These are phyloP conservation scores for Penicillium sp. DNA, from an alignment of 2,329 filamentous ascomycete genomes.

Conservation along the genomic window DNA sequence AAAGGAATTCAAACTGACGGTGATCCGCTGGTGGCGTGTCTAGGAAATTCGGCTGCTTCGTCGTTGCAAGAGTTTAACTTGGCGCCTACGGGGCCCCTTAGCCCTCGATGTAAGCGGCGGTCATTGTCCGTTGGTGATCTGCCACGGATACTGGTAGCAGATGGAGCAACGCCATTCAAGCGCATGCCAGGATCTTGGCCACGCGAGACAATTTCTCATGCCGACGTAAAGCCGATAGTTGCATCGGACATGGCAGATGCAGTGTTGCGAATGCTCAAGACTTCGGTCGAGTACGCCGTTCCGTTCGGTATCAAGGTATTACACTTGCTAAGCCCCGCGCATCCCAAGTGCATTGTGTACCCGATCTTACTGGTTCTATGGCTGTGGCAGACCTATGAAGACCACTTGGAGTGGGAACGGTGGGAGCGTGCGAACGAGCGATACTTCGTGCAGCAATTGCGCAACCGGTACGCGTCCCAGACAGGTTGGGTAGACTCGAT, in stretches of 20 bases:
- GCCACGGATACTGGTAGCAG: neutral
- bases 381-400: neutral
- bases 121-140: conserved; percentile 6
- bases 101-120: neutral
- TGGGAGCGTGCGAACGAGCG: conserved; percentile 8
- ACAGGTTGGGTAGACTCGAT: neutral
- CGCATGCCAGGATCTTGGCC: conserved; percentile 5
- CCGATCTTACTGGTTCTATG: neutral
- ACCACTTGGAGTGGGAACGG: neutral
- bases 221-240: neutral
- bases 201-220: neutral
- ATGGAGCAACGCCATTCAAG: neutral
- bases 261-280: neutral
- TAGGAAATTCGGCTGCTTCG: neutral
- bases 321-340: neutral
- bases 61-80: neutral
- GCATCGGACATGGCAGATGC: neutral
- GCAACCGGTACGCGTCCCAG: conserved; percentile 3
- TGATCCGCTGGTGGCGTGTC: neutral
- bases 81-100: neutral
- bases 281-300: neutral
- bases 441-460: conserved; percentile 1
- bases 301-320: neutral
- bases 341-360: neutral
- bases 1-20: neutral